These are phyloP conservation scores for Pythium periplocum DNA, from an alignment of 352 stramenopile species.

Conservation along the genomic window DNA sequence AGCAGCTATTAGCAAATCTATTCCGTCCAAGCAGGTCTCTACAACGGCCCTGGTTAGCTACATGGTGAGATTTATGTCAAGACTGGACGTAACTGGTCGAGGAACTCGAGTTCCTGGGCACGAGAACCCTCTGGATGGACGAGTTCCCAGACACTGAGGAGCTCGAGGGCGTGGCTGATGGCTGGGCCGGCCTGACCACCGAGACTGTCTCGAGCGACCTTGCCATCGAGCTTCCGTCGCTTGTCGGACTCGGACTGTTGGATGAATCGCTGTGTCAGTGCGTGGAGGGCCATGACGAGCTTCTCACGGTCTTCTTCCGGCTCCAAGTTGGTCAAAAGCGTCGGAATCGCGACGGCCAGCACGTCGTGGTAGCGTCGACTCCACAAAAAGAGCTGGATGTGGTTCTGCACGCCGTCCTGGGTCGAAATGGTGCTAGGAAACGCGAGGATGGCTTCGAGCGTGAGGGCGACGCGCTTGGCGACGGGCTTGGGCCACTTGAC, in stretches of 20 bases:
- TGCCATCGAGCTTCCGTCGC: constrained; percentile 40
- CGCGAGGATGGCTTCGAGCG: constrained; percentile 51
- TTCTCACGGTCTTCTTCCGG: constrained; percentile 10
- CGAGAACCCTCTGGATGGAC: constrained; percentile 20
- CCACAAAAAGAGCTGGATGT: constrained; percentile 61
- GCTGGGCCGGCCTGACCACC: constrained; percentile 25
- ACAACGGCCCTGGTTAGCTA: no score
- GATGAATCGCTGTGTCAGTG: constrained; percentile 27
- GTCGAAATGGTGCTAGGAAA: constrained; percentile 27
- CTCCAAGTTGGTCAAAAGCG: constrained; percentile 29
- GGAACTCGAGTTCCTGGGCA: constrained; percentile 15
- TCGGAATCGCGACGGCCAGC: constrained; percentile 40
- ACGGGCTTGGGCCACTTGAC: constrained; percentile 71
- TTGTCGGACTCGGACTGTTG: constrained; percentile 12
- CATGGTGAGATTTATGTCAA: constrained; percentile 1
- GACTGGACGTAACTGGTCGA: constrained; percentile 13
- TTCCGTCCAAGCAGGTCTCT: no score
- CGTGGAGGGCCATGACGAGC: constrained; percentile 28
- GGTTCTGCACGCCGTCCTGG: constrained; percentile 17
- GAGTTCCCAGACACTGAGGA: constrained; percentile 56
- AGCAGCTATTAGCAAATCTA: no score
- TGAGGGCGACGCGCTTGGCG: constrained; percentile 57
- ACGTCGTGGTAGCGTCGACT: constrained; percentile 60
- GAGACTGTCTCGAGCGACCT: constrained; percentile 34
- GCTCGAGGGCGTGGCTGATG: constrained; percentile 43